Conservation (phyloP, 2,329 filamentous ascomycete genomes). For the Hirsutella rhossiliensis region DNA sequence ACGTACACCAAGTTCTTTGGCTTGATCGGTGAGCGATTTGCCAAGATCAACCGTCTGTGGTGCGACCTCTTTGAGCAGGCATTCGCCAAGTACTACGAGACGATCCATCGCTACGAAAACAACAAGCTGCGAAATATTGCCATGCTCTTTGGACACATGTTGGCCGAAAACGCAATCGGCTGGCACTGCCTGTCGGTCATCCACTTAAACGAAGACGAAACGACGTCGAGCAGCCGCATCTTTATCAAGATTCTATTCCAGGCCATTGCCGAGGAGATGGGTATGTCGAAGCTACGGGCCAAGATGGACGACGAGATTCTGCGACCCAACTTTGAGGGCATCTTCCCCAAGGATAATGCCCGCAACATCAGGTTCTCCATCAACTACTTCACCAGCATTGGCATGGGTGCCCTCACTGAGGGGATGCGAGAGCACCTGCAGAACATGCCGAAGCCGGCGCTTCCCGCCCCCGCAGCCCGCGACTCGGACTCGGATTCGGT, state of each 20-base stretch:
- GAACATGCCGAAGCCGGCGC: constrained; percentile 75
- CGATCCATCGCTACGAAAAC: constrained; percentile 93
- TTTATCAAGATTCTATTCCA: constrained; percentile 98
- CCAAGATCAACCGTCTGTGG: constrained; percentile 93
- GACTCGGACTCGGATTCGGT: constrained; percentile 59
- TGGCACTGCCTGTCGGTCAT: constrained; percentile 84
- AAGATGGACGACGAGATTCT: constrained; percentile 70
- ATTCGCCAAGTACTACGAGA: constrained; percentile 91
- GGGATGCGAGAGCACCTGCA: constrained; percentile 86
- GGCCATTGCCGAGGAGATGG: constrained; percentile 76
- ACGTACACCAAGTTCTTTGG: constrained; percentile 98
- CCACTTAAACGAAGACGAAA: constrained; percentile 92
- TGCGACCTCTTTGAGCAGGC: constrained; percentile 81
- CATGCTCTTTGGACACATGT: constrained; percentile 83
- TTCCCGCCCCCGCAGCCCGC: constrained; percentile 51
- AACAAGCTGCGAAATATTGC: constrained; percentile 92
- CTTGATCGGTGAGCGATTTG: constrained; percentile 85
- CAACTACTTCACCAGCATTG: constrained; percentile 98
- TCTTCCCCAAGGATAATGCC: constrained; percentile 84
- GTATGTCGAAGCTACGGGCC: constrained; percentile 66
- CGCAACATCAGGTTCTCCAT: constrained; percentile 92
- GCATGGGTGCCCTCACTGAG: constrained; percentile 89
- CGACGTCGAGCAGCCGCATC: constrained; percentile 89
- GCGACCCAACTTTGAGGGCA: constrained; percentile 64
- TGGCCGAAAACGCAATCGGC: constrained; percentile 77